Evolutionary conservation across 2,329 filamentous ascomycete genomes (phyloP).

Genomic region (Ceratocystis ficicola): DNA sequence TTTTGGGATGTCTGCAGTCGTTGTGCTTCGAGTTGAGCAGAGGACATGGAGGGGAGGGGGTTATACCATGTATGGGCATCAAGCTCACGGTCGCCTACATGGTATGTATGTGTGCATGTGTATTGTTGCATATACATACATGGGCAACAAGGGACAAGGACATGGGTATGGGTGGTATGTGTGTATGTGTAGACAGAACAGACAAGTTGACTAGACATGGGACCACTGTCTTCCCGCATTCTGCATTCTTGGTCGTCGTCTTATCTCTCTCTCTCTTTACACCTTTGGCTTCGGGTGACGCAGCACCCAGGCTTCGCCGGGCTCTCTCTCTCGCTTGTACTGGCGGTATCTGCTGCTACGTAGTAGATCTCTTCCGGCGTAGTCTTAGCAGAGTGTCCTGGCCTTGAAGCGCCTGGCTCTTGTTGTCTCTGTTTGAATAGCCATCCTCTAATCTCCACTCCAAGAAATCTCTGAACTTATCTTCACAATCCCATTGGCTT

Average conservation of each 20-base stretch:
- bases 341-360: neutral
- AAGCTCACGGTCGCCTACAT: neutral
- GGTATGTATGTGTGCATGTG: neutral
- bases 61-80: neutral
- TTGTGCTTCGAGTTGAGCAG: neutral
- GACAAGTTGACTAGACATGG: no score
- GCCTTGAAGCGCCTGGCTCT: neutral
- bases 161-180: neutral
- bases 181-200: no score
- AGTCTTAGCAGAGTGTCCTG: no score
- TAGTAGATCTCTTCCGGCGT: no score
- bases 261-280: neutral
- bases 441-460: neutral
- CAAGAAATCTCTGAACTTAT: neutral
- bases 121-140: conserved; percentile 1
- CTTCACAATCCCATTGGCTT: neutral
- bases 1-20: neutral
- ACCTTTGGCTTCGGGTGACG: neutral
- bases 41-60: neutral
- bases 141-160: neutral
- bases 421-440: conserved; percentile 6
- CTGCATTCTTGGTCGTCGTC: neutral
- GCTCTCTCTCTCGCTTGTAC: neutral
- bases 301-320: neutral
- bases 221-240: no score